Percentiles rank a stretch among this genome's conserved stretches.
phyloP scores from a whole-genome alignment of 1,284 basidiomycete species.

The Phylloporus sp. region DNA sequence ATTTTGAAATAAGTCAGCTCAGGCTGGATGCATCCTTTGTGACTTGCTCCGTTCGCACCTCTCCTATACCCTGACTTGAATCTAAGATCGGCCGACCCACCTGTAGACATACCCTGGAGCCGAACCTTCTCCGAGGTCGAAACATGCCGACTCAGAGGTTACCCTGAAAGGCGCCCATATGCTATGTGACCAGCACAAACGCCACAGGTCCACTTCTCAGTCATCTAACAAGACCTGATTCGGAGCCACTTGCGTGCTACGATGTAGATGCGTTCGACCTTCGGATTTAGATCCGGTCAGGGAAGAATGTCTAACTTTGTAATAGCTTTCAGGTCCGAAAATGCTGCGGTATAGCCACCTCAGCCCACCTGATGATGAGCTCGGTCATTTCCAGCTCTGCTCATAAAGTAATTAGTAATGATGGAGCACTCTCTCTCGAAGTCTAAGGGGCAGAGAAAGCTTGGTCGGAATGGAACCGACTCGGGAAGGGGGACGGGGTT shows the following conservation, averaged over 20 bases:
- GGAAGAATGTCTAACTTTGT: background rate
- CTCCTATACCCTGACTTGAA: background rate
- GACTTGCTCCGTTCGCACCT: background rate
- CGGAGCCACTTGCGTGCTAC: background rate
- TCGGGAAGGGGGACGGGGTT: conserved; percentile 17
- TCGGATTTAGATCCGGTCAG: background rate
- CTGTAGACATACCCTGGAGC: conserved; percentile 7
- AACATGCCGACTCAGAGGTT: conserved; percentile 15
- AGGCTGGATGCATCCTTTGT: too few species aligned
- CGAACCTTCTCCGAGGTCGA: conserved; percentile 1
- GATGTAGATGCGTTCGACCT: too few species aligned
- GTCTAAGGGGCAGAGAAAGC: conserved; percentile 4
- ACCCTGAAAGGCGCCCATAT: conserved; percentile 6
- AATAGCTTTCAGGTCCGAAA: conserved; percentile 7
- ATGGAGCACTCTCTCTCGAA: too few species aligned
- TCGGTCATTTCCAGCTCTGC: conserved; percentile 28
- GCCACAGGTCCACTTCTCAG: conserved; percentile 27
- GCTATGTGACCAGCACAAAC: conserved; percentile 12
- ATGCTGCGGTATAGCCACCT: conserved; percentile 4
- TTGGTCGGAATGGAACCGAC: conserved; percentile 13
- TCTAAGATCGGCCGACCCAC: background rate
- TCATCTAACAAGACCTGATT: background rate
- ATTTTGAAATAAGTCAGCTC: too few species aligned
- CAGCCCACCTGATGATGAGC: conserved; percentile 8
- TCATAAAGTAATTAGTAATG: too few species aligned